phyloP scores from a whole-genome alignment of 495 filamentous ascomycete genomes.

The Aspergillus ostianus region DNA sequence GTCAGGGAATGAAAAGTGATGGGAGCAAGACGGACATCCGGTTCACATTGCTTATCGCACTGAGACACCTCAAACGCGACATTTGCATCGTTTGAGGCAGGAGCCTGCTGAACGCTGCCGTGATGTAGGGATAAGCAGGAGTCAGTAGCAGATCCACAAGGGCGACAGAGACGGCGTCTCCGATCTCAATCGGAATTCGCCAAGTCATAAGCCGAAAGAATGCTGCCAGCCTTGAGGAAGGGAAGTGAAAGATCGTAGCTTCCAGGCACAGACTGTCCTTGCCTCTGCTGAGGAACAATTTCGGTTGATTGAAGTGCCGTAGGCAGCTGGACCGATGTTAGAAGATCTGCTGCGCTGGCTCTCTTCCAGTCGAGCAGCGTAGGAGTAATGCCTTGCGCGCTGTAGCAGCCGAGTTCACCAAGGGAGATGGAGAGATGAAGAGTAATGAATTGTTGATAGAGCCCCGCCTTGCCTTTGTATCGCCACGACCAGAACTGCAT shows the following conservation, averaged over 20 bases:
- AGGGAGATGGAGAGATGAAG: too few species aligned
- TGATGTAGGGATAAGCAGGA: conserved; percentile 72
- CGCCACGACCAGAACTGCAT: background rate
- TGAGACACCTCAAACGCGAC: conserved; percentile 66
- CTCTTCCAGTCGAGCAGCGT: conserved; percentile 26
- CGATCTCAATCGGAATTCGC: conserved; percentile 69
- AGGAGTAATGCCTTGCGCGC: conserved; percentile 27
- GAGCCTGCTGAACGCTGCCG: conserved; percentile 61
- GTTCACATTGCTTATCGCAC: conserved; percentile 57
- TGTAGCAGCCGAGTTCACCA: conserved; percentile 12
- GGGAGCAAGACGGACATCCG: too few species aligned
- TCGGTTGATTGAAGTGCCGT: conserved; percentile 34
- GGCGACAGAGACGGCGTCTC: conserved; percentile 66
- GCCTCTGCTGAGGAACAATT: conserved; percentile 29
- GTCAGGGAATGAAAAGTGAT: background rate
- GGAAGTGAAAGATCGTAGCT: conserved; percentile 64
- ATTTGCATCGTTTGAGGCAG: conserved; percentile 63
- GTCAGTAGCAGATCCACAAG: conserved; percentile 78
- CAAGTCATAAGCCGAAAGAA: conserved; percentile 71
- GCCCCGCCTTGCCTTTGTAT: background rate
- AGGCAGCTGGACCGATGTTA: conserved; percentile 22
- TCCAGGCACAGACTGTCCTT: conserved; percentile 31
- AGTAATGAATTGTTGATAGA: too few species aligned
- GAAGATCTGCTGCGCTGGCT: conserved; percentile 25
- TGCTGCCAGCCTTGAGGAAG: conserved; percentile 61